Conservation (phyloP, 2,329 filamentous ascomycete genomes). For the Fusarium kyushuense region DNA sequence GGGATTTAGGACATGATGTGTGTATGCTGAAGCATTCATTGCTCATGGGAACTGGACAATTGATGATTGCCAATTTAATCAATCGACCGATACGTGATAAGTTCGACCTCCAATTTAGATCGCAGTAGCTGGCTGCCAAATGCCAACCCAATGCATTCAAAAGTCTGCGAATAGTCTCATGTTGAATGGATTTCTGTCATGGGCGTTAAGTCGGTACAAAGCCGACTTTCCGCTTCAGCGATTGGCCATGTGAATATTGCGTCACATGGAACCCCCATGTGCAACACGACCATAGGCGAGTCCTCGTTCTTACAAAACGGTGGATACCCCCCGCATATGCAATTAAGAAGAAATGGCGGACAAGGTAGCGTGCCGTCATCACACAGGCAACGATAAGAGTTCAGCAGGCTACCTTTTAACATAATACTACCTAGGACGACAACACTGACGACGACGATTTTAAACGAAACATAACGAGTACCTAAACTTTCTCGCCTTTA, state of each 20-base stretch:
- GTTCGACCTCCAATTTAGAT: no score
- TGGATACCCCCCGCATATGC: constrained; percentile 48
- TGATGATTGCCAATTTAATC: background rate
- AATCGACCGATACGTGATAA: no score
- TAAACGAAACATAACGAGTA: constrained; percentile 10
- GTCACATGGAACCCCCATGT: constrained; percentile 49
- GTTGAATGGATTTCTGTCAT: constrained; percentile 19
- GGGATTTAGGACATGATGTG: constrained; percentile 35
- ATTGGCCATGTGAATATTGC: constrained; percentile 43
- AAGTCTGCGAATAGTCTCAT: constrained; percentile 27
- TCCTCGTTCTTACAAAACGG: constrained; percentile 9
- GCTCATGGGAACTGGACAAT: background rate
- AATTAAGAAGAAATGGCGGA: constrained; percentile 17
- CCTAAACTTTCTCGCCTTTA: background rate
- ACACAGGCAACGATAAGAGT: constrained; percentile 50
- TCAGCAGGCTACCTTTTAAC: constrained; percentile 41
- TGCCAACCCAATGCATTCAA: background rate
- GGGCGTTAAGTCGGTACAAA: background rate
- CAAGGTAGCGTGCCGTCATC: constrained; percentile 51
- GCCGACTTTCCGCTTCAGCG: background rate
- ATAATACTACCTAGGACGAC: constrained; percentile 38
- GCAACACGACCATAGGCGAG: constrained; percentile 6
- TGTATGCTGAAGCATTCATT: constrained; percentile 18
- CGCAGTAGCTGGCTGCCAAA: background rate
- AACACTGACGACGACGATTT: constrained; percentile 37